Base-by-base conservation (phyloP, 2,329 filamentous ascomycete species). In the Neonectria ditissima region DNA sequence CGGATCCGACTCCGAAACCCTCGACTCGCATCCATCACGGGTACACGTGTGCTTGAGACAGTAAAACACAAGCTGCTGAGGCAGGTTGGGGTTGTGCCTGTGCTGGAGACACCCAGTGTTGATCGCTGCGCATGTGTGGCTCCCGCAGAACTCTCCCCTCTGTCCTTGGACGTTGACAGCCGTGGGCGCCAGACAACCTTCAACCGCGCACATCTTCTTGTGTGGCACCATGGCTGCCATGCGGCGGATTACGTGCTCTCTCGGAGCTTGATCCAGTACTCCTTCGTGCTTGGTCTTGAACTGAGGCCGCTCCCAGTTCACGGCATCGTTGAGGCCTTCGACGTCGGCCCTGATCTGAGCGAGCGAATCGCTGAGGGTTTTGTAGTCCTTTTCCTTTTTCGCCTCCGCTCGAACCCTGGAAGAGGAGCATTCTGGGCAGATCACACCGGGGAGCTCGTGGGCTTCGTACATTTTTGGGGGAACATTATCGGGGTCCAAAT, bases 91-190 rank as follows among this genome's bases (percentile, higher is more conserved):
- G 1, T 41, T 66, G 3, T 52, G 63, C 4, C 57, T 43, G 18
- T 70, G 63, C 11, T 48, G 14, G 9, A 73, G 47, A 16, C 66
- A 73, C 1, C 47, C 47, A 56, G 62, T 62, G 2, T 65, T 60
- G 1, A 24, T 18, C 13, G 69, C 67, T 8, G 55, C 57, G 47
- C 71, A 73, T 1, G 65, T 69, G 16, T 73, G 69, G 4, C 34
- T 48, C 48, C 54, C 22, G 45, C 71, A 73, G 26, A 69, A 73
- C 9, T 55, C 13, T 2, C 66, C 68, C 4, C 22, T 34, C 1
- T 32, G 44, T 2, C 62, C 66, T 22, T 61, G 34, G 1, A 5
- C 7, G 43, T 41, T 62, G 7, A 58, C 11, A 5, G 32, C 4
- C 3, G 57, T 52, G 0, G 20, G 14, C 1, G 20, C 18, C 2